Base-by-base conservation (phyloP, 2,329 filamentous ascomycete species). In the Penicillium psychrosexuale region DNA sequence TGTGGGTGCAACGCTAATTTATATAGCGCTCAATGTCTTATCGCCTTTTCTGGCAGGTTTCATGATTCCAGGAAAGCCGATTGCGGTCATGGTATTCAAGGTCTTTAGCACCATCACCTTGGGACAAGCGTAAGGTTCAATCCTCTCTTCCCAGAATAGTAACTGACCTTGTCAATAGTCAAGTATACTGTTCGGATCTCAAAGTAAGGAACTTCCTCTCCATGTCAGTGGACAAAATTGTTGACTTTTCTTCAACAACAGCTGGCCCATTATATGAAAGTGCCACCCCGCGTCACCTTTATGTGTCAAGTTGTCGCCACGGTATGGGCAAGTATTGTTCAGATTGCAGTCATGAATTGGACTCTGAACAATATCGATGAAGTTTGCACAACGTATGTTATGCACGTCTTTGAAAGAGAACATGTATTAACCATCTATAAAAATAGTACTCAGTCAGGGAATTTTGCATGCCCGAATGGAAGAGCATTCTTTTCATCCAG, bases 401-500 rank as follows among this genome's bases (percentile, higher is more conserved):
- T n/a, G 8, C 5, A 22, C 4, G 37, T 8, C 7, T 60, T 19
- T 30, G n/a, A 50, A 53, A 28, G 28, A 27, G 27, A n/a, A 27
- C 61, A 62, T 22, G 5, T 3, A 9, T 17, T 31, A 22, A 38
- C 17, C 13, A 34, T 37, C 40, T 8, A 30, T 34, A 8, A 6
- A n/a, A 39, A 12, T 28, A 65, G 63, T 31, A 39, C 49, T 56
- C 72, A 79, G 45, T 76, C 83, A 66, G 76, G 77, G 56, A 85
- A 85, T 45, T 78, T 84, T 60, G 81, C 77, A 5, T 84, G 81
- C 63, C 81, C 82, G 13, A 74, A 75, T 17, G 78, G 79, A 19
- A 76, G 75, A 34, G 79, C 81, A 0, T 84, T 84, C 69, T 89
- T 85, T 74, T 88, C 84, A 0, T 83, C 84, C 1, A 87, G 84